Base-by-base conservation (phyloP, 78 protist genomes). In the Dictyostelium brefeldianum region DNA sequence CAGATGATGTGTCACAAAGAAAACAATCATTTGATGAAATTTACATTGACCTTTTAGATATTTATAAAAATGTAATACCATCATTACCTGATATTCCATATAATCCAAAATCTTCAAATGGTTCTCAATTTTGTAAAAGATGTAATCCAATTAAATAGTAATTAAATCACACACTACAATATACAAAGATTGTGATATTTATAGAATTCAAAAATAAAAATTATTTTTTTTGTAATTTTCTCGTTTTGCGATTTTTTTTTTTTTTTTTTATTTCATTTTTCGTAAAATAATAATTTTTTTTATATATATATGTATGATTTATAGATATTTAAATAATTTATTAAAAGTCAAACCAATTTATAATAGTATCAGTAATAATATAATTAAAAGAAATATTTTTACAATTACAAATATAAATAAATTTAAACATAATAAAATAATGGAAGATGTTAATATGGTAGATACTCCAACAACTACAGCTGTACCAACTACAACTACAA, bases 1-100 rank as follows among this genome's bases (percentile, higher is more conserved):
- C 79, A 47, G 43, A 36, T 2, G n/a, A n/a, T n/a, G n/a, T n/a
- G n/a, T 71, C 79, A 20, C 51, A 47, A 73, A 47, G 56, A 46
- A 73, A 73, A 73, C 51, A 73, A 73, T 46, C 79, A 4, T 73
- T 73, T 73, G 36, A 36, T n/a, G 79, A 73, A n/a, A 31, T 73
- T 73, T 47, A 73, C n/a, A 46, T 17, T 46, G 79, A 73, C n/a
- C 12, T 73, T 17, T 29, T n/a, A 47, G 51, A 73, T 73, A 73
- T 73, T 3, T 47, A 73, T 46, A 73, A 73, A n/a, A 73, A 73
- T 47, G 79, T 73, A 8, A 73, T 73, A 20, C 79, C 79, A 7
- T 51, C 54, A 10, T 31, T 73, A 22, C 59, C 56, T 0, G 79
- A 73, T 11, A 73, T 73, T 0, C 79, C 79, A 2, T 36, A 9